These are phyloP conservation scores for Spathaspora passalidarum DNA, from an alignment of 805 yeast genomes.

Conservation along the genomic window DNA sequence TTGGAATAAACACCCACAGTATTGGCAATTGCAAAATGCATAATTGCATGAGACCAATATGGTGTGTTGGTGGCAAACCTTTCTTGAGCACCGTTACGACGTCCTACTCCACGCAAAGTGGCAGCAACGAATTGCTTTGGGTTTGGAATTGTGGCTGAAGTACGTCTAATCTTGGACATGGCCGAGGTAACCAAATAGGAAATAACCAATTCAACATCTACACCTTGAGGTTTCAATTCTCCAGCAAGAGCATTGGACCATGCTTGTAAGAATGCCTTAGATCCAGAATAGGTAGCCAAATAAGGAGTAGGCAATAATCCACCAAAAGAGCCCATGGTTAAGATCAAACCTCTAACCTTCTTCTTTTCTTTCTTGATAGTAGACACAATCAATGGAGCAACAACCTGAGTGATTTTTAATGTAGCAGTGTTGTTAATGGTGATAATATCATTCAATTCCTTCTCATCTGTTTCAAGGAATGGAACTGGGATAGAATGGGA, in stretches of 20 bases:
- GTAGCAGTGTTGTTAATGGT: slow-evolving; percentile 86
- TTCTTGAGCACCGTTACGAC: slow-evolving; percentile 90
- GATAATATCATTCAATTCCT: slow-evolving; percentile 76
- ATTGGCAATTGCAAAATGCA: slow-evolving; percentile 78
- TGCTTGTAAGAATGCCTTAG: slow-evolving; percentile 89
- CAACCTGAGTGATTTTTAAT: slow-evolving; percentile 74
- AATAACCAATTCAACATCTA: slow-evolving; percentile 83
- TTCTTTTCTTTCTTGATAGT: slow-evolving; percentile 44
- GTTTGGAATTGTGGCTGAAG: slow-evolving; percentile 74
- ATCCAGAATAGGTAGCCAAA: slow-evolving; percentile 92
- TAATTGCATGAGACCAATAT: slow-evolving; percentile 88
- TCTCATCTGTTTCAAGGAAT: slow-evolving; percentile 71
- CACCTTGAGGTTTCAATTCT: slow-evolving; percentile 62
- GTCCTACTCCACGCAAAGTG: slow-evolving; percentile 67
- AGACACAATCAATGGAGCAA: slow-evolving; percentile 64
- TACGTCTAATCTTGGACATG: slow-evolving; percentile 87
- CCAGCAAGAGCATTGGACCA: slow-evolving; percentile 91
- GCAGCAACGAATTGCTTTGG: slow-evolving; percentile 79
- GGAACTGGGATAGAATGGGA: slow-evolving; percentile 96
- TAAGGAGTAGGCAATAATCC: slow-evolving; percentile 91
- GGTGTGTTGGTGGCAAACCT: slow-evolving; percentile 86
- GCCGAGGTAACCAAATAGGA: slow-evolving; percentile 92
- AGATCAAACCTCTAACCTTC: slow-evolving; percentile 64
- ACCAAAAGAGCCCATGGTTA: slow-evolving; percentile 97
- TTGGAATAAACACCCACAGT: slow-evolving; percentile 80